These are phyloP conservation scores for Monosporozyma servazzii DNA, from an alignment of 805 yeast genomes.

Conservation along the genomic window DNA sequence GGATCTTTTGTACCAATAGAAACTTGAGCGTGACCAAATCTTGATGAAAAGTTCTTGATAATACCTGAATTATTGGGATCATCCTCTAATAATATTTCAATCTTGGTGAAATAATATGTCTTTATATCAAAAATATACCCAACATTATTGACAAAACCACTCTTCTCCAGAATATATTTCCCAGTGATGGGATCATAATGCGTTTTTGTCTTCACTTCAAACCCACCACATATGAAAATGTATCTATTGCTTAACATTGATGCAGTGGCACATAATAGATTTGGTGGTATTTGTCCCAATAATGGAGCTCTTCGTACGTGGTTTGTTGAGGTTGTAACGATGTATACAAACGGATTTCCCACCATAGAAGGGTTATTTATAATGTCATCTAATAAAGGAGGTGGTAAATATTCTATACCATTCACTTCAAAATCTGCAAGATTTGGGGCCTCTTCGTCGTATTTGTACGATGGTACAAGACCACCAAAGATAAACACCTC, in stretches of 20 bases:
- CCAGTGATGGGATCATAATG: conserved; percentile 23
- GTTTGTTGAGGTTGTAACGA: conserved; percentile 33
- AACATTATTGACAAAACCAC: conserved; percentile 39
- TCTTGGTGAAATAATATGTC: conserved; percentile 42
- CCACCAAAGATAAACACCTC: conserved; percentile 41
- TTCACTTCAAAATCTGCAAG: conserved; percentile 30
- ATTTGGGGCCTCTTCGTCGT: conserved; percentile 25
- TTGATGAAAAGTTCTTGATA: conserved; percentile 11
- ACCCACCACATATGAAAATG: conserved; percentile 63
- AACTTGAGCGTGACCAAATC: conserved; percentile 35
- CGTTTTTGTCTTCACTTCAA: conserved; percentile 35
- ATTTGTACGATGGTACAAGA: conserved; percentile 21
- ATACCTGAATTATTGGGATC: neutral
- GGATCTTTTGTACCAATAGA: conserved; percentile 8
- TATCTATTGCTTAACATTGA: conserved; percentile 45
- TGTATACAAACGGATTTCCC: conserved; percentile 32
- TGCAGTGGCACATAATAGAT: conserved; percentile 40
- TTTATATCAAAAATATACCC: conserved; percentile 52
- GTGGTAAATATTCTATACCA: conserved; percentile 35
- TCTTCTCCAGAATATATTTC: conserved; percentile 32
- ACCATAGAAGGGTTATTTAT: conserved; percentile 36
- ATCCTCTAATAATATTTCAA: conserved; percentile 31
- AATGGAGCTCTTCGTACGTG: conserved; percentile 28
- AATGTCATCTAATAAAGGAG: conserved; percentile 36
- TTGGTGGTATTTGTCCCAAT: conserved; percentile 41